Percentiles rank a stretch among this genome's conserved stretches.
These are phyloP conservation scores for Vickermania ingenoplastis DNA, from an alignment of 208 protist species.

Conservation along the genomic window DNA sequence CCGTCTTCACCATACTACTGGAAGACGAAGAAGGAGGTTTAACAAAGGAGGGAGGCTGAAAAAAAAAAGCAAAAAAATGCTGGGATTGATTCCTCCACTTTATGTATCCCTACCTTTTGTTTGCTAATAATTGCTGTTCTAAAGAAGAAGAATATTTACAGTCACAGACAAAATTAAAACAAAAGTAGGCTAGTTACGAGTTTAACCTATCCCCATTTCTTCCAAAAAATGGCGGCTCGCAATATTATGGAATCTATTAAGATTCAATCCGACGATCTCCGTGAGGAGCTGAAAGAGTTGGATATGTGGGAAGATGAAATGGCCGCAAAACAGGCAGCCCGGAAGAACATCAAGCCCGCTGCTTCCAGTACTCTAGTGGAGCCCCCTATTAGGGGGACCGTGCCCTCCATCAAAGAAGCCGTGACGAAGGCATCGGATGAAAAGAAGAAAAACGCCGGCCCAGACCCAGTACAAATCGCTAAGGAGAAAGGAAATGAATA, in stretches of 20 bases:
- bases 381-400: conserved; percentile 78
- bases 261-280: conserved; percentile 80
- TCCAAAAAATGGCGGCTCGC: conserved; percentile 15
- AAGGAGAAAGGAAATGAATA: conserved; percentile 82
- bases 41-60: too few relatives aligned
- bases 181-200: too few relatives aligned
- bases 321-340: conserved; percentile 23
- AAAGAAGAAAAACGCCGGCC: conserved; percentile 15
- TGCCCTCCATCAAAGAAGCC: conserved; percentile 78
- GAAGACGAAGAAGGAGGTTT: too few relatives aligned
- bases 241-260: conserved; percentile 51
- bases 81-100: too few relatives aligned
- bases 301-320: conserved; percentile 73
- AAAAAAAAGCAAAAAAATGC: too few relatives aligned
- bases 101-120: too few relatives aligned
- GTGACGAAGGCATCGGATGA: conserved; percentile 14
- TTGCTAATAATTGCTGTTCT: too few relatives aligned
- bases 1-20: too few relatives aligned
- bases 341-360: conserved; percentile 19
- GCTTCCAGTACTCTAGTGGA: conserved; percentile 6
- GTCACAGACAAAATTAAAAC: too few relatives aligned
- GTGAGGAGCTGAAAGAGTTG: conserved; percentile 76
- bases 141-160: too few relatives aligned
- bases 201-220: too few relatives aligned
- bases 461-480: conserved; percentile 44